These are phyloP conservation scores for Pezizomycotina sp. DNA, from an alignment of 2,329 filamentous ascomycete species.

Conservation along the genomic window DNA sequence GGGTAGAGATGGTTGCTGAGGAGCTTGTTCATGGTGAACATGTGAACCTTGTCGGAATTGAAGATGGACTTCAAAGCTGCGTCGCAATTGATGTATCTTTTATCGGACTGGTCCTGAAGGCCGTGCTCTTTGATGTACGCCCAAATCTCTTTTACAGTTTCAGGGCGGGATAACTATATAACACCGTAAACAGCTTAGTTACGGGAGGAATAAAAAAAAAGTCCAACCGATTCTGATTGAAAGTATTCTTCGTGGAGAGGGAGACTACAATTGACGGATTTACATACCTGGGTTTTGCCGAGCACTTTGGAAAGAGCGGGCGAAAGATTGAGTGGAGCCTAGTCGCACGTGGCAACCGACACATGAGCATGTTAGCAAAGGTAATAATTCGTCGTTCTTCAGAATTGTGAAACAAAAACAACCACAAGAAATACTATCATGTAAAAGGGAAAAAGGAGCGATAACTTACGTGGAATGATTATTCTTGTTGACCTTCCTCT, in stretches of 20 bases:
- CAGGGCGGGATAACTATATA: conserved; percentile 65
- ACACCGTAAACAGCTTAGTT: not conserved
- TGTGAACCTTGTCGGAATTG: conserved; percentile 69
- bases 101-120: conserved; percentile 79
- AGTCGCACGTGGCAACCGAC: conserved; percentile 32
- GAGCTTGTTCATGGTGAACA: conserved; percentile 99
- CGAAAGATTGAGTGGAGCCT: conserved; percentile 53
- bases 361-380: no score
- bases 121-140: conserved; percentile 77
- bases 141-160: conserved; percentile 95
- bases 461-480: conserved; percentile 62
- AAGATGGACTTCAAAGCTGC: conserved; percentile 83
- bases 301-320: conserved; percentile 51
- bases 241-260: no score
- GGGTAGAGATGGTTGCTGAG: conserved; percentile 79
- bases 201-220: no score
- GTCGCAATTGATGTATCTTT: conserved; percentile 84
- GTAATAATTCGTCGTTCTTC: no score
- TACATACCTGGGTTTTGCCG: conserved; percentile 48
- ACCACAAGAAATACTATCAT: not conserved
- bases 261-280: no score
- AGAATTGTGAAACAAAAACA: conserved; percentile 31
- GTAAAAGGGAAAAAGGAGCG: conserved; percentile 8
- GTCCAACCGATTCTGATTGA: no score
- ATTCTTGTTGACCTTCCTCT: conserved; percentile 55